Base-by-base conservation (phyloP, 2,329 filamentous ascomycete genomes). In the Talaromyces sp. region DNA sequence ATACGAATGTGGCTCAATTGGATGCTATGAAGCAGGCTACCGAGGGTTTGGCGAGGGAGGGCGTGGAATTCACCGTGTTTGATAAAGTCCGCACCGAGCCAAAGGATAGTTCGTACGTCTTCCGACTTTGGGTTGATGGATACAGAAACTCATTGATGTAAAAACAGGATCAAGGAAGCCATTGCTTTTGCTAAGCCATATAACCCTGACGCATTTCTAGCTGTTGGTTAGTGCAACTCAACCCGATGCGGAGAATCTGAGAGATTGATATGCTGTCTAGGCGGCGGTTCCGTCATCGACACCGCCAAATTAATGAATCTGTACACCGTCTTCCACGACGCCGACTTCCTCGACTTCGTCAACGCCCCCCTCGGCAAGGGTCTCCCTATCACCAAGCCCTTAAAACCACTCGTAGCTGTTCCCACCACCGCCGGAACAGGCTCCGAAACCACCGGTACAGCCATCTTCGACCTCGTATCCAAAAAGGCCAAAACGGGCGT, bases 231-330 rank as follows among this genome's bases (percentile, higher is more conserved):
- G 76, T 47, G 22, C 27, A 9, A 13, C 39, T 35, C 22, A 33
- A 3, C 27, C 11, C 3, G 14, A 33, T 16, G 6, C 7, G 3
- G 13, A 33, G 33, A 41, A 5, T 13, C 37, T 16, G 57, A 41
- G 47, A 7, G 27, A 48, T 66, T 72, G n/a, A 66, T 47, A 37
- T 8, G 65, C 19, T 47, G 13, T 63, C 27, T 39, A 79, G 78
- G 85, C 19, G 89, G 93, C 70, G 95, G 95, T 43, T 96, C 92
- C 45, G 95, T 98, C 69, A 99, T 99, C 70, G 95, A 99, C 79
- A 99, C 95, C 0, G 94, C 95, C 63, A 99, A 99, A 79, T 84
- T 99, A 64, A 98, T 99, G 93, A 99, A 99, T 75, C 85, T 99
- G 0, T 98, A 98, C 80, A 91, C 89, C 0, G 89, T 87, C 68